phyloP scores from a whole-genome alignment of 495 filamentous ascomycete genomes.

The Neurospora tetrasperma region DNA sequence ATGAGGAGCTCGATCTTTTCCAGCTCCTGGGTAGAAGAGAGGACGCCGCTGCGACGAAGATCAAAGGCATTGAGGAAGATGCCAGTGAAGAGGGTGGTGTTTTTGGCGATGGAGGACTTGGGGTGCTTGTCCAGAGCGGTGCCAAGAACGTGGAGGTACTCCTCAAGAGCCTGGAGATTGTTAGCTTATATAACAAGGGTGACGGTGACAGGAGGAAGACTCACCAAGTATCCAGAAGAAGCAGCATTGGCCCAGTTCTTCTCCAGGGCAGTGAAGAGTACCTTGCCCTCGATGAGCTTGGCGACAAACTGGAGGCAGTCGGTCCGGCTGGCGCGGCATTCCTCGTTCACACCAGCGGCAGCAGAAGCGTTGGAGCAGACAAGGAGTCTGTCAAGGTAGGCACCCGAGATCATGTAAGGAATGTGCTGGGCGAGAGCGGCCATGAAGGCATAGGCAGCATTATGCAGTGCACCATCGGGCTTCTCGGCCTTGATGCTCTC shows the following conservation, averaged over 20 bases:
- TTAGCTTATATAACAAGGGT: not conserved
- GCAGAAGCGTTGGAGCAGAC: slow-evolving; percentile 59
- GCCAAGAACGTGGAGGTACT: slow-evolving; percentile 55
- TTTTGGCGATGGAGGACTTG: slow-evolving; percentile 63
- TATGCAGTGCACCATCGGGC: slow-evolving; percentile 55
- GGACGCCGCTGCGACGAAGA: slow-evolving; percentile 43
- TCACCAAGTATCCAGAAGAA: slow-evolving; percentile 46
- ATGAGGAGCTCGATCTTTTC: slow-evolving; percentile 49
- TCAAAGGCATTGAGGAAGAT: slow-evolving; percentile 67
- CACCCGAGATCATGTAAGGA: slow-evolving; percentile 72
- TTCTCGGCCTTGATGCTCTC: slow-evolving; percentile 44
- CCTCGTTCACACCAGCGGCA: slow-evolving; percentile 41
- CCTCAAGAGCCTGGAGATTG: slow-evolving; percentile 44
- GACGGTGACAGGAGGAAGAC: slow-evolving; percentile 12
- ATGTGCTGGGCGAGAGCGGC: slow-evolving; percentile 67
- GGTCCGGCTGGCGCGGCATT: slow-evolving; percentile 50
- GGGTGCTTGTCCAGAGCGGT: slow-evolving; percentile 62
- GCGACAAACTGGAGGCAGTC: slow-evolving; percentile 63
- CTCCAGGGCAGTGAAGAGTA: slow-evolving; percentile 55
- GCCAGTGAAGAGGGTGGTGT: slow-evolving; percentile 51
- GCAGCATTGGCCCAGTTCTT: slow-evolving; percentile 58
- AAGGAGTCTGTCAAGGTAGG: slow-evolving; percentile 60
- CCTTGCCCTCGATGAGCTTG: slow-evolving; percentile 58
- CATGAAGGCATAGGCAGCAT: slow-evolving; percentile 70
- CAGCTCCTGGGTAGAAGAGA: slow-evolving; percentile 18